Base-by-base conservation (phyloP, 208 protist species). In the Acanthamoeba polyphaga region DNA sequence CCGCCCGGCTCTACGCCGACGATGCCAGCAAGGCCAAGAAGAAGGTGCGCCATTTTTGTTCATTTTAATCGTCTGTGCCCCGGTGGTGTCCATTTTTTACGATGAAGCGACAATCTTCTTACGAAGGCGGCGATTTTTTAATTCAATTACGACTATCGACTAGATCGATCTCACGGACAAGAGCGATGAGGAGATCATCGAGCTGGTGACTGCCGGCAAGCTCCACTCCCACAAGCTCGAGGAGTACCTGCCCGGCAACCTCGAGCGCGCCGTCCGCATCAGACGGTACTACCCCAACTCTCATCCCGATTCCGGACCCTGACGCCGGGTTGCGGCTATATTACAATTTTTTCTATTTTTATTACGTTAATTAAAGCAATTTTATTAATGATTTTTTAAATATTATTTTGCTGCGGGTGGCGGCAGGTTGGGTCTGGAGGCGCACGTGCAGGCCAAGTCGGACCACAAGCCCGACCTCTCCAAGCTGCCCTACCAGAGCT, bases 401-500 rank as follows among this genome's bases (percentile, higher is more conserved):
- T 62, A 13, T 12, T 58, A 4, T n/a, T 17, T 53, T 51, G 34
- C 2, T 74, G 66, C 12, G 66, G 66, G 8, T 13, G 32, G 1
- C 17, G 53, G 13, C 51, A 91, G 85, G 85, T 12, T 19, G 24
- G 58, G 60, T 43, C 58, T 91, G 55, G 85, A 74, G 60, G 60
- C 58, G 9, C 85, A 72, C 60, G 85, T 91, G 49, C 85, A 74
- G 55, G 60, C 58, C 58, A 91, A 91, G 58, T 64, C 51, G 29
- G 85, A n/a, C 55, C 51, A 91, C 68, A 70, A 95, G 38, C 49
- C 43, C 38, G 92, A 88, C 46, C 64, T 95, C 8, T 96, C 98
- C 19, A 96, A 90, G 15, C 95, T 99, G 80, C 99, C 99, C 58
- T 99, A 98, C 97, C 96, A 98, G 87, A 94, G 97, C 96, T 99